phyloP scores from a whole-genome alignment of 163 green algal species.

The Smithsoniella earleae region DNA sequence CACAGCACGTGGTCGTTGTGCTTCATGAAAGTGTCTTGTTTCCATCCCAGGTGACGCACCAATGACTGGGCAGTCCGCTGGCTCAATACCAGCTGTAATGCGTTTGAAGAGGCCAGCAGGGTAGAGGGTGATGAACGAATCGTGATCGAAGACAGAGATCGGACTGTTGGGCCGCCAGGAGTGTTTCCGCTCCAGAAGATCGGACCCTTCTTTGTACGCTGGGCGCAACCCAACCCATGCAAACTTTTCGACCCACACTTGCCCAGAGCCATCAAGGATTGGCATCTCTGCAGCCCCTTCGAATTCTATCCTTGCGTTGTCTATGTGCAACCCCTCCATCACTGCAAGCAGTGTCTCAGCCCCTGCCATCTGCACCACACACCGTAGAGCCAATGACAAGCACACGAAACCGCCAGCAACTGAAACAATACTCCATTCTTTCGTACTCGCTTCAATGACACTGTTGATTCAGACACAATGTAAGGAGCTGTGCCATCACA shows the following conservation, averaged over 20 bases:
- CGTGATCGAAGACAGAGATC: constrained; percentile 47
- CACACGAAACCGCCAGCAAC: no score
- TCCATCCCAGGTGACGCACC: constrained; percentile 34
- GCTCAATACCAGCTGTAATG: constrained; percentile 71
- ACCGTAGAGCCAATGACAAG: neutral
- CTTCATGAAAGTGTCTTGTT: no score
- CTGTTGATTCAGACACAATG: neutral
- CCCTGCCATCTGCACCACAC: constrained; percentile 32
- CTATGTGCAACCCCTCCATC: constrained; percentile 76
- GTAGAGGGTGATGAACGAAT: constrained; percentile 66
- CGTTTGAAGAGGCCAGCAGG: constrained; percentile 40
- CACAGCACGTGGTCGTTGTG: neutral
- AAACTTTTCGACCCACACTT: constrained; percentile 61
- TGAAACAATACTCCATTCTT: no score
- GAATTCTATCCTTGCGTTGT: constrained; percentile 81
- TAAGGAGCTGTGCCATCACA: neutral
- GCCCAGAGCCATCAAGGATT: constrained; percentile 72
- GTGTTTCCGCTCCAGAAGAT: constrained; percentile 15
- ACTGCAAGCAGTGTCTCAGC: constrained; percentile 77
- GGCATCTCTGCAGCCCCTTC: constrained; percentile 59
- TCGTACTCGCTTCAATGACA: neutral
- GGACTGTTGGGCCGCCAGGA: neutral
- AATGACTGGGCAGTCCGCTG: constrained; percentile 54
- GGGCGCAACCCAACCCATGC: constrained; percentile 46
- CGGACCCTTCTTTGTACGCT: constrained; percentile 12